Evolutionary conservation across 2,329 filamentous ascomycete genomes (phyloP), one percentile per base, ranked within the genome.

Genomic region (Allantophomopsis cytisporea): DNA sequence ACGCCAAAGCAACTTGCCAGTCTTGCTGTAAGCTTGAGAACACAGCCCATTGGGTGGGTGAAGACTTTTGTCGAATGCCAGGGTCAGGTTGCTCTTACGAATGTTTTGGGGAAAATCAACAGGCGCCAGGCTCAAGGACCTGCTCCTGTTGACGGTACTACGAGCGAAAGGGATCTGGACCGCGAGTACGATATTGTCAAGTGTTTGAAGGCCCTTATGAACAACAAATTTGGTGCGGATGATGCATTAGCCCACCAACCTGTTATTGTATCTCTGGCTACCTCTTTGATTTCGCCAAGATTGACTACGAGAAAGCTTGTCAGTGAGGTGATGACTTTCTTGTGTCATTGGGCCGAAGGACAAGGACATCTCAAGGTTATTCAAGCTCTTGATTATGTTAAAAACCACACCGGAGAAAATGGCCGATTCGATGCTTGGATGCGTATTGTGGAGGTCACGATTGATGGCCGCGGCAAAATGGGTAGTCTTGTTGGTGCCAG

Each of bases 161-260:
- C 59, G n/a, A 72, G 66, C 32, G 80, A 83, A 43, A 76, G 74
- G 50, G 80, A 84, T 54, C 60, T 82, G 38, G 80, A 85, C 50
- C 69, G 76, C 41, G 80, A 85, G 62, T 96, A 96, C 57, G 91
- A 96, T 56, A 94, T 98, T 46, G 77, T 94, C 56, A 98, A 98
- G 64, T 96, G 91, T 64, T 63, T 98, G 42, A 96, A 96, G 66
- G 87, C 88, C 23, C 64, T 96, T 42, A 94, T 96, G 83, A 98
- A 98, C 75, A 98, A 95, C 73, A 95, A 94, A 59, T 96, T 94
- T 58, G 91, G 91, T 45, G 91, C 91, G 45, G 91, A 98, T 57
- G 88, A 98, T 69, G 91, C 91, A 14, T 68, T 98, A 41, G 69
- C 76, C 44, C 88, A 96, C 56, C 83, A 91, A 55, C 85, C 89